These are phyloP conservation scores for Drosera spatulata DNA, from an alignment of 179 eudicot species.

Conservation along the genomic window DNA sequence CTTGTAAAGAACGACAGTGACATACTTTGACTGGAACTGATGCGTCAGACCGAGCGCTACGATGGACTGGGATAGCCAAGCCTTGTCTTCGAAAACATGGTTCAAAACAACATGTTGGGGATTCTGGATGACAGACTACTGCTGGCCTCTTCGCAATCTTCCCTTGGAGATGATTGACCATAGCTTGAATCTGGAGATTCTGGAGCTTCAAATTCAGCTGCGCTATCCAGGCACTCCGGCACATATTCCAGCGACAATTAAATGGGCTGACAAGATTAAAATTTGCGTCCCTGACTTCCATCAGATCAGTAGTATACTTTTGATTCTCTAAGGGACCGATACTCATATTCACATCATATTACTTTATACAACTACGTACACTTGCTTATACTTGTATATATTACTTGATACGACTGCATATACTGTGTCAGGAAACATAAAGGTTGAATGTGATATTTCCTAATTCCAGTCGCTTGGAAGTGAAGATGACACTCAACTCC, in stretches of 20 bases:
- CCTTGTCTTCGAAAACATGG: constrained; percentile 69
- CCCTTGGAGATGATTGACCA: constrained; percentile 33
- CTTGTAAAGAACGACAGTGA: constrained; percentile 7
- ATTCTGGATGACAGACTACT: constrained; percentile 56
- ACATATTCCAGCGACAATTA: constrained; percentile 41
- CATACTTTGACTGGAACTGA: constrained; percentile 53
- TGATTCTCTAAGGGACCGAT: no score
- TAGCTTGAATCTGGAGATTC: constrained; percentile 71
- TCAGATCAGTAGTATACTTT: no score
- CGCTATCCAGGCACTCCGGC: constrained; percentile 61
- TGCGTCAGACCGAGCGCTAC: constrained; percentile 68
- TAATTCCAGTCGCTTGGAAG: no score
- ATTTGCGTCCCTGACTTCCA: background rate
- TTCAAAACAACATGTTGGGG: constrained; percentile 79
- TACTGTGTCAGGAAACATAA: no score
- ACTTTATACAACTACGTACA: no score
- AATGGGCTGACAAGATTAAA: background rate
- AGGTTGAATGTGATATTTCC: no score
- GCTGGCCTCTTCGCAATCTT: constrained; percentile 67
- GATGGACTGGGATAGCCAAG: constrained; percentile 51
- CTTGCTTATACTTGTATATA: no score
- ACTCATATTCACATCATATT: no score
- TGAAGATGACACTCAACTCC: no score
- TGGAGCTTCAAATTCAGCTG: constrained; percentile 71
- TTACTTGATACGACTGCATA: no score